Base-by-base conservation (phyloP, 169 alveolate species). In the Fabrea salina region DNA sequence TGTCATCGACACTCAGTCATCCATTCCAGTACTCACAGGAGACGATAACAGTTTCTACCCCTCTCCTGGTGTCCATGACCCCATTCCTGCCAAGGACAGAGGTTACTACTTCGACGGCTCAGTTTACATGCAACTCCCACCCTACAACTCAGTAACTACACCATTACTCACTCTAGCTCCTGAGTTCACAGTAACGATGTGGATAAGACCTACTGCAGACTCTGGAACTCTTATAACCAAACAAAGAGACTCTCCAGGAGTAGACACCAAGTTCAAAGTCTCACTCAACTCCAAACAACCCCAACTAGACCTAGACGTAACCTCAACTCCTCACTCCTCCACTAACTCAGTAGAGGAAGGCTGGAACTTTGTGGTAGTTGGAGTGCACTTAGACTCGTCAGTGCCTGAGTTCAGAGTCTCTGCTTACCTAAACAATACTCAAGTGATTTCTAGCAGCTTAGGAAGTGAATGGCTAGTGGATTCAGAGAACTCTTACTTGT, bases 61-160 rank as follows among this genome's bases (percentile, higher is more conserved):
- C 40, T n/a, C 2, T 32, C 49, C 33, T 16, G 43, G 13, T 33
- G 22, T 54, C 3, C 16, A 49, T 33, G 75, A 64, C 27, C 75
- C 75, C 3, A 30, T 64, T 30, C 53, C 75, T 5, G 56, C 75
- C 13, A 39, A n/a, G 16, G 16, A 64, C n/a, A n/a, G 75, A 33
- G 75, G 75, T 5, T 32, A 19, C 11, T 64, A 64, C 27, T 64
- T 64, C 27, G 4, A 19, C 13, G 35, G 53, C 3, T 33, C 75
- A 30, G 33, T 54, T 33, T 64, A 35, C 11, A 30, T 64, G 58
- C 58, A 50, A 5, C 6, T 50, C n/a, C 58, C 58, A 19, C 58
- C 58, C n/a, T 50, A 50, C 6, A 2, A 25, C 3, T 4, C 33
- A 25, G 6, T 30, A 3, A 2, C 6, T 19, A 3, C 58, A 50